Conservation (phyloP, 2,329 filamentous ascomycete genomes). For the Exophiala sp. region DNA sequence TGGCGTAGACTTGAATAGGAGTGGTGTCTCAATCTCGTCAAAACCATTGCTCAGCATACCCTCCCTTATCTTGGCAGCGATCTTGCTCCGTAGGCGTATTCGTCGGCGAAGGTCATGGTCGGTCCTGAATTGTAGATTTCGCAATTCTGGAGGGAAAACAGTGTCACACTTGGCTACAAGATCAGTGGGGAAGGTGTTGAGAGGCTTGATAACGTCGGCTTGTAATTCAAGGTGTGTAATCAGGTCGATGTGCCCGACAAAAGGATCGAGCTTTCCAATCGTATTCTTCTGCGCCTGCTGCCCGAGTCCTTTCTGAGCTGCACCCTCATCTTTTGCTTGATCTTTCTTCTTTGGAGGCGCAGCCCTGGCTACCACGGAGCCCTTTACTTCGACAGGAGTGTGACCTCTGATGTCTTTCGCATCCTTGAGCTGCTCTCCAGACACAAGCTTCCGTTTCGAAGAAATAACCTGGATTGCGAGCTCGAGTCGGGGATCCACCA, state of each 20-base stretch:
- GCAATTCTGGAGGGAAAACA: conserved; percentile 68
- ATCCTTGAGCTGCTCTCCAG: conserved; percentile 6
- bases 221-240: conserved; percentile 54
- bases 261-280: conserved; percentile 17
- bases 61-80: conserved; percentile 52
- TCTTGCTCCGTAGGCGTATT: conserved; percentile 65
- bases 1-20: conserved; percentile 95
- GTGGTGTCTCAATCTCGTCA: conserved; percentile 81
- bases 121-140: conserved; percentile 82
- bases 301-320: conserved; percentile 29
- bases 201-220: conserved; percentile 59
- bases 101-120: conserved; percentile 64
- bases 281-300: conserved; percentile 10
- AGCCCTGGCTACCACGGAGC: conserved; percentile 12
- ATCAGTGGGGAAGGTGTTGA: conserved; percentile 72
- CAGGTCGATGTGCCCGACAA: conserved; percentile 25
- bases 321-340: background rate
- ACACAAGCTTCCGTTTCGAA: conserved; percentile 3
- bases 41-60: conserved; percentile 60
- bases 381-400: conserved; percentile 16
- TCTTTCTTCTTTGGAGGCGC: conserved; percentile 3
- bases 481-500: conserved; percentile 20
- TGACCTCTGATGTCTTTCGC: conserved; percentile 9
- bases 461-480: conserved; percentile 27
- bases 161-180: conserved; percentile 73